These are phyloP conservation scores for Mortierella alpina DNA, from an alignment of 192 early-diverging fungal genomes.

Conservation along the genomic window DNA sequence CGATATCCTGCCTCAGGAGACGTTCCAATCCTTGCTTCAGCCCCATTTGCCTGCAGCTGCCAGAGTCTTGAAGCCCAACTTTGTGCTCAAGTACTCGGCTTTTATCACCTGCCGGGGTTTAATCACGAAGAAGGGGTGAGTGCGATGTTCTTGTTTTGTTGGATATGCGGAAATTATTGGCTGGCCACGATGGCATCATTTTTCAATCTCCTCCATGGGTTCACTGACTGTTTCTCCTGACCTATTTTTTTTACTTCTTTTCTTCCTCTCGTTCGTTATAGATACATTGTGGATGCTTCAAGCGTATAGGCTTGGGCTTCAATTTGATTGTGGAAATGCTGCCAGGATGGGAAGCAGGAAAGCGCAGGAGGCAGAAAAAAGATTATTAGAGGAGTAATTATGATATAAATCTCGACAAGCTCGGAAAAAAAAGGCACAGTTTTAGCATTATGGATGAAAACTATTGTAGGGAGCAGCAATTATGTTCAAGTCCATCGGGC, in stretches of 20 bases:
- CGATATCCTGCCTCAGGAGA: conserved; percentile 58
- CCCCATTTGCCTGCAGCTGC: conserved; percentile 26
- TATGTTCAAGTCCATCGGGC: too few relatives aligned
- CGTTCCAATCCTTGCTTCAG: conserved; percentile 51
- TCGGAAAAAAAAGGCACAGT: neutral
- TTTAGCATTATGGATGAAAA: neutral
- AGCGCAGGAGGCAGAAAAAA: too few relatives aligned
- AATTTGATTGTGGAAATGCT: neutral
- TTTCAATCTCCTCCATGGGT: neutral
- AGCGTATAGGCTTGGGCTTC: conserved; percentile 8
- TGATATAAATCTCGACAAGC: neutral
- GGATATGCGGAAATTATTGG: neutral
- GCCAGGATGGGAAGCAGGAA: too few relatives aligned
- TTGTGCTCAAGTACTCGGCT: conserved; percentile 66
- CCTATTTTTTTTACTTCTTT: neutral
- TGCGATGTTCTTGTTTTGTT: neutral
- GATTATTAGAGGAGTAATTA: too few relatives aligned
- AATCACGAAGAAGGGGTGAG: conserved; percentile 64
- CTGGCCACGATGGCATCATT: conserved; percentile 3
- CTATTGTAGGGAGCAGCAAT: too few relatives aligned
- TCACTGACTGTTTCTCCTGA: neutral
- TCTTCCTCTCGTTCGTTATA: conserved; percentile 15
- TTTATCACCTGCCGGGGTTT: conserved; percentile 58
- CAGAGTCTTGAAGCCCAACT: conserved; percentile 47
- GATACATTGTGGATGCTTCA: conserved; percentile 42